Base-by-base conservation (phyloP, 345 rosid genomes). In the Abelmoschus esculentus region DNA sequence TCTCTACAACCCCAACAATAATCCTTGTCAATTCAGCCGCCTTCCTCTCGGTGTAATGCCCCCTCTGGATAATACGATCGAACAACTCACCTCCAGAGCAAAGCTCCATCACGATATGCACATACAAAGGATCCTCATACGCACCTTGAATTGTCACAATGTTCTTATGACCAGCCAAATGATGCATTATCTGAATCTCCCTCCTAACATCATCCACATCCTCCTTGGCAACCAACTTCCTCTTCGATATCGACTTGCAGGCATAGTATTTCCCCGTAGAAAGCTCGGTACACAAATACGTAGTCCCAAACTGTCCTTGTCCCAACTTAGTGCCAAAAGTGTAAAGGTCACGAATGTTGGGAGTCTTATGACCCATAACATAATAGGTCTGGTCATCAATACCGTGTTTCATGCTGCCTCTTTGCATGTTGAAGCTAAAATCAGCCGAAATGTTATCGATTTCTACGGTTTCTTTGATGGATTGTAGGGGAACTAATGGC, bases 121-220 rank as follows among this genome's bases (percentile, higher is more conserved):
- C 95, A 68, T 85, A 86, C 56, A 93, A 70, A 0, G 89, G 59
- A 74, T 93, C 98, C 85, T 93, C 98, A 31, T 89, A 93, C 28
- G 97, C 96, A 70, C 97, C 98, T 86, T 91, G 91, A 47, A 93
- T 93, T 10, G 96, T 91, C 70, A 93, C 98, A 66, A 93, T 91
- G 72, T 93, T 89, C 79, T 83, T 86, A 82, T 91, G 96, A 74
- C 98, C 97, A 0, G 98, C 97, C 86, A 93, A 86, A 77, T 93
- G 98, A 72, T 93, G 96, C 98, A 93, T 93, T 84, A 91, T 93
- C 86, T 91, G 97, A 75, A 93, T 93, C 82, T 93, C 98, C 80
- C 98, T 85, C 71, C 97, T 78, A 56, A 93, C 97, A 75, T 93
- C 98, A 70, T 93, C 98, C 70, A 93, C 88, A 72, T 93, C 98